These are phyloP conservation scores for Ustilago lituana DNA, from an alignment of 1,284 basidiomycete species.

Conservation along the genomic window DNA sequence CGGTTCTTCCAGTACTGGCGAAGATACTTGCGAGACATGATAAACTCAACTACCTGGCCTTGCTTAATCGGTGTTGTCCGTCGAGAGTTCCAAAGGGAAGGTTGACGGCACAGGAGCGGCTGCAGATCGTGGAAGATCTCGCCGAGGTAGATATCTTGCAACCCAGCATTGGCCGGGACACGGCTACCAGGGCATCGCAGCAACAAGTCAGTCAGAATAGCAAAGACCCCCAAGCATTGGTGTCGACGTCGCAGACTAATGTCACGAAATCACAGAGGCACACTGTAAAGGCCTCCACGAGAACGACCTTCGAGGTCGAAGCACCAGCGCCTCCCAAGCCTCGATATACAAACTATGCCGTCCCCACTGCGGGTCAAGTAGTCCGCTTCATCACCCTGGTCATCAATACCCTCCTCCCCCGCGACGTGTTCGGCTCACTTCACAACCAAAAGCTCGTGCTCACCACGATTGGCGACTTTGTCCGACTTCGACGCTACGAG, in stretches of 20 bases:
- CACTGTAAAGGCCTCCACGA: background rate
- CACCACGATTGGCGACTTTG: slow-evolving; percentile 76
- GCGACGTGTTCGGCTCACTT: slow-evolving; percentile 79
- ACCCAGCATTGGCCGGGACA: slow-evolving; percentile 5
- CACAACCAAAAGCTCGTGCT: slow-evolving; percentile 76
- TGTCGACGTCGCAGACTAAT: background rate
- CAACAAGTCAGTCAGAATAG: too few species aligned
- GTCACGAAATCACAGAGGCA: background rate
- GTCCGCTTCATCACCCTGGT: slow-evolving; percentile 68
- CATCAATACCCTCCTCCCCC: slow-evolving; percentile 78
- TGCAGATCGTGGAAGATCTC: slow-evolving; percentile 77
- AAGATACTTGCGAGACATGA: slow-evolving; percentile 76
- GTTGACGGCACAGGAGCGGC: slow-evolving; percentile 69
- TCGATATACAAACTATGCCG: slow-evolving; percentile 80
- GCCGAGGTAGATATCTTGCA: slow-evolving; percentile 27
- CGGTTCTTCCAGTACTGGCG: slow-evolving; percentile 72
- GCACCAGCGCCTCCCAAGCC: slow-evolving; percentile 71
- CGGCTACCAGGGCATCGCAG: background rate
- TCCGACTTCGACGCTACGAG: slow-evolving; percentile 81
- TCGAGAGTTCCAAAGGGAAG: slow-evolving; percentile 73
- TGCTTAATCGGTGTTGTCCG: slow-evolving; percentile 77
- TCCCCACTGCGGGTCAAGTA: slow-evolving; percentile 74
- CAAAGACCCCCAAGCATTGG: background rate
- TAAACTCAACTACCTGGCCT: slow-evolving; percentile 76
- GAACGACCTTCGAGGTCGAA: slow-evolving; percentile 6